A percentile compares a stretch with the other conserved stretches of the same genome.
Conservation (phyloP, 2,329 filamentous ascomycete genomes). For the Calonectria pauciramosa region DNA sequence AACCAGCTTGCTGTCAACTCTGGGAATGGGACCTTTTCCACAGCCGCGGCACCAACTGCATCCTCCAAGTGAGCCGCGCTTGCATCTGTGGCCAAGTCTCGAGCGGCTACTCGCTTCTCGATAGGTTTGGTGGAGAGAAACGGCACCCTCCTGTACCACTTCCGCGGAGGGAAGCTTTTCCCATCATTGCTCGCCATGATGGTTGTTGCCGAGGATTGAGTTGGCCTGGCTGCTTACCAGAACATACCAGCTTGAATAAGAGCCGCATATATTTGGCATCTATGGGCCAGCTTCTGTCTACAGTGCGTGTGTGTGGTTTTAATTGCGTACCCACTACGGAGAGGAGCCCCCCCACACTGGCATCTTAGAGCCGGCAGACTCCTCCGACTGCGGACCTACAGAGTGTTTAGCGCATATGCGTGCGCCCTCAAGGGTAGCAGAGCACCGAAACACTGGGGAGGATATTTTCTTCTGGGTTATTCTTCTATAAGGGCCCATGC, state of each 20-base stretch:
- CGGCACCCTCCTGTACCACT: constrained; percentile 49
- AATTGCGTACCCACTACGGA: not conserved
- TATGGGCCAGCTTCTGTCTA: not conserved
- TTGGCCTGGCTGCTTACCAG: not conserved
- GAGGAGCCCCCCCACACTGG: not conserved
- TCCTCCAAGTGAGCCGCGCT: not conserved
- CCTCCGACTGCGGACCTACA: not conserved
- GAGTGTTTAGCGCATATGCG: not conserved
- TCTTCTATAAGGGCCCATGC: not conserved
- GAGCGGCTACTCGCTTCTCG: constrained; percentile 30
- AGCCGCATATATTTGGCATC: not conserved
- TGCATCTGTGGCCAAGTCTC: not conserved
- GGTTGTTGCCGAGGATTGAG: not conserved
- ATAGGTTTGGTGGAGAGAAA: constrained; percentile 46
- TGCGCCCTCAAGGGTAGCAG: not conserved
- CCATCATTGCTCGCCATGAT: constrained; percentile 42
- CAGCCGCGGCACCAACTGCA: not conserved
- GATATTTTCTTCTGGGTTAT: not conserved
- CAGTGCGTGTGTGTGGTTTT: not conserved
- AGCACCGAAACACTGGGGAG: not conserved
- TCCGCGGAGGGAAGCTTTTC: constrained; percentile 45
- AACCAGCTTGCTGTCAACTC: not conserved
- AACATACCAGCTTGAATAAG: not conserved
- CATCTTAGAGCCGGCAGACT: not conserved
- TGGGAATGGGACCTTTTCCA: not conserved